Base-by-base conservation (phyloP, 1,139 yeast genomes). In the Saccharomycopsis hybrid region DNA sequence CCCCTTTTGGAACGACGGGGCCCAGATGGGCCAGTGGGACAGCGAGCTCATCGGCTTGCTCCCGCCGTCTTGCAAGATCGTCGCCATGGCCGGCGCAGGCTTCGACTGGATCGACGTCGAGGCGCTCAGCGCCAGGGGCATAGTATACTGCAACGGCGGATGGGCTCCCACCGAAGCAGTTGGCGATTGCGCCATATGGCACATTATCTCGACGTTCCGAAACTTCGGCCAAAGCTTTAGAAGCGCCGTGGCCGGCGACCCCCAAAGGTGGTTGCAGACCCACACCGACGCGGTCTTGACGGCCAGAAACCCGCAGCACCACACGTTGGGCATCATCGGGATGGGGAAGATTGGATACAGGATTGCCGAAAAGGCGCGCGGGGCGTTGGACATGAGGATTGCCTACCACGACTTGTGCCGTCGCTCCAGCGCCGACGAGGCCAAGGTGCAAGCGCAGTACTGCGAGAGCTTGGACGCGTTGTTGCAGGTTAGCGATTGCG, bases 81-180 rank as follows among this genome's bases (percentile, higher is more conserved):
- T 66, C 43, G 65, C 61, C 7, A 67, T 64, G 52, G 66, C 71
- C 0, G 72, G 73, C 0, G 72, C 69, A 54, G 73, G 73, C 0
- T 66, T 62, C 52, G 72, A 69, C 54, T 65, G 66, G 38, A 71
- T 66, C 40, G 72, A 69, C 52, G 65, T 69, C 32, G 64, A 60
- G 8, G 64, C 65, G 48, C 56, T 69, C 39, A 63, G 66, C 2
- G 57, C 63, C 1, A 57, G 64, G 51, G 65, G 63, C 2, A 61
- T 69, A 35, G 41, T 51, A 2, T 51, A 51, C 36, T 51, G 54
- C 29, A 51, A 51, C 31, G 54, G 52, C 13, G 54, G 54, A 2
- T 37, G 49, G 36, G 51, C 41, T 2, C 54, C 54, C 5, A 51
- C 48, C n/a, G 54, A 51, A 25, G 36, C 54, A 2, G 54, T 51